Evolutionary conservation across 805 yeast genomes (phyloP).

Genomic region (Candida endomychidarum): DNA sequence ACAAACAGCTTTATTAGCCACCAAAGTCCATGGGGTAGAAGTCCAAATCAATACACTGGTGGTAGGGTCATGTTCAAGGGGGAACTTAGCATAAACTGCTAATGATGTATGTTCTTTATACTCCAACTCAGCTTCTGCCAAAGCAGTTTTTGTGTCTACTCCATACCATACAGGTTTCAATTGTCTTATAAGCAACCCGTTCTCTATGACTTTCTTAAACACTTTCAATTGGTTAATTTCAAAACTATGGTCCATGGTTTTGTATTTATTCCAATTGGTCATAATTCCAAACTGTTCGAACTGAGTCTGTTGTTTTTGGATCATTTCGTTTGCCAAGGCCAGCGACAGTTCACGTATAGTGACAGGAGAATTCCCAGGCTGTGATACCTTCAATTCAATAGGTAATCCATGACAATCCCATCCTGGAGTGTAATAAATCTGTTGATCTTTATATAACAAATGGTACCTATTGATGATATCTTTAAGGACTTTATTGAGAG

Average conservation of each 20-base stretch:
- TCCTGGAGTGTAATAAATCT: constrained; percentile 80
- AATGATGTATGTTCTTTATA: constrained; percentile 74
- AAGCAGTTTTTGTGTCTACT: constrained; percentile 86
- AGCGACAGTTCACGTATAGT: constrained; percentile 68
- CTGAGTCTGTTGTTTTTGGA: constrained; percentile 58
- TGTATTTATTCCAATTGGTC: constrained; percentile 78
- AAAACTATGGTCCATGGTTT: constrained; percentile 68
- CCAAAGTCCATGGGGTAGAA: constrained; percentile 97
- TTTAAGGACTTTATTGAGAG: constrained; percentile 83
- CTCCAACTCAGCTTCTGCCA: constrained; percentile 95
- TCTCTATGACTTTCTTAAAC: constrained; percentile 62
- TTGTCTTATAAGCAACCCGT: constrained; percentile 75
- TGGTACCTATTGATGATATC: constrained; percentile 80
- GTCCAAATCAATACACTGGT: constrained; percentile 74
- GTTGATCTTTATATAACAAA: constrained; percentile 54
- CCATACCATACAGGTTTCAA: constrained; percentile 98
- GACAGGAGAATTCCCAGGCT: constrained; percentile 26
- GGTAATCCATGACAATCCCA: constrained; percentile 99
- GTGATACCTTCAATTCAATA: constrained; percentile 78
- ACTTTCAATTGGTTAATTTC: constrained; percentile 74
- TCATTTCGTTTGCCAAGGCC: constrained; percentile 66
- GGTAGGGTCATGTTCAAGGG: constrained; percentile 26
- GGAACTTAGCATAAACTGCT: constrained; percentile 70
- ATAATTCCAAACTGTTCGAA: constrained; percentile 75
- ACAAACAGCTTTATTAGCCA: constrained; percentile 82